These are phyloP conservation scores for Vitis hybrid DNA, from an alignment of 177 flowering plant genomes.

Conservation along the genomic window DNA sequence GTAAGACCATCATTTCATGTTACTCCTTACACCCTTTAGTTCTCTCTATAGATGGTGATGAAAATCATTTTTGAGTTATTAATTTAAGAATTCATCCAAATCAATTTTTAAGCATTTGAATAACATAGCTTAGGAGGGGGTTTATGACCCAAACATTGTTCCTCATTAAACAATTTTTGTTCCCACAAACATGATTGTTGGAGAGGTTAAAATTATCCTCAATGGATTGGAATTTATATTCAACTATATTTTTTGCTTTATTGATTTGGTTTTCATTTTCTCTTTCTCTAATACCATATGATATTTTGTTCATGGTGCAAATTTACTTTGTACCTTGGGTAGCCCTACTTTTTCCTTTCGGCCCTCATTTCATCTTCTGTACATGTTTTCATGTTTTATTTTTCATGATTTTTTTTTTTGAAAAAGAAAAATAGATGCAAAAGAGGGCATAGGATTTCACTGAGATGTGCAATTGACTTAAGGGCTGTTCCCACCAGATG, in stretches of 20 bases:
- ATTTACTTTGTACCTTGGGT: too few relatives aligned
- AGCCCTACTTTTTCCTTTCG: too few relatives aligned
- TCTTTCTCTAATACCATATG: background rate
- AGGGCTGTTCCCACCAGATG: too few relatives aligned
- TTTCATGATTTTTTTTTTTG: too few relatives aligned
- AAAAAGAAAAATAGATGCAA: too few relatives aligned
- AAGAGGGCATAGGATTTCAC: too few relatives aligned
- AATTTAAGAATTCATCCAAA: conserved; percentile 3
- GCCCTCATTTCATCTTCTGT: too few relatives aligned
- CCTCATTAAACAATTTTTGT: background rate
- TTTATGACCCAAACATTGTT: conserved; percentile 6
- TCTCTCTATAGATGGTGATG: conserved; percentile 48
- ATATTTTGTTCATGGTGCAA: background rate
- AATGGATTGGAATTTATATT: too few relatives aligned
- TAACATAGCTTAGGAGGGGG: conserved; percentile 21
- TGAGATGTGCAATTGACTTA: too few relatives aligned
- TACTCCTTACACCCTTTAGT: background rate
- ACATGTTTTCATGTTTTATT: too few relatives aligned
- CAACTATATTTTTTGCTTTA: background rate
- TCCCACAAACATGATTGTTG: background rate
- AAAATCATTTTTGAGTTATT: conserved; percentile 28
- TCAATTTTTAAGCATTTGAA: conserved; percentile 12
- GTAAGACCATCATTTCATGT: background rate
- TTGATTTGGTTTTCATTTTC: background rate
- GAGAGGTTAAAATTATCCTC: background rate